Conservation (phyloP, 73 alveolate genomes). For the Paramecium biaurelia region DNA sequence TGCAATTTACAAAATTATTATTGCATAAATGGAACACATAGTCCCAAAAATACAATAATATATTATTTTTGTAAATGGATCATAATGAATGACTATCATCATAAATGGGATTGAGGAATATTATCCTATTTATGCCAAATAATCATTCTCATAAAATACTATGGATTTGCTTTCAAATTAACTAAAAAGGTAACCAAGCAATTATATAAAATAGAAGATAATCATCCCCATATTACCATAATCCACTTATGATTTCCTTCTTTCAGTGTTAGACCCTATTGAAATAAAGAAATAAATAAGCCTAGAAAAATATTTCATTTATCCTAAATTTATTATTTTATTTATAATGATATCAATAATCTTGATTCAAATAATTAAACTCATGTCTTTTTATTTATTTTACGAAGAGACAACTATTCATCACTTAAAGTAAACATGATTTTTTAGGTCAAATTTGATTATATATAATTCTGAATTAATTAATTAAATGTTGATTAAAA, state of each 20-base stretch:
- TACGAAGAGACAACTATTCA: too few relatives aligned
- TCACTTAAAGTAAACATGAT: background rate
- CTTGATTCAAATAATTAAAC: background rate
- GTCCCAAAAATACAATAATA: background rate
- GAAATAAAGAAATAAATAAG: background rate
- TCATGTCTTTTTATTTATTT: background rate
- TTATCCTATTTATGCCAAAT: slow-evolving; percentile 2
- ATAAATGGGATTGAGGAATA: background rate
- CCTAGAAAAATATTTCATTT: background rate
- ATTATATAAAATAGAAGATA: background rate
- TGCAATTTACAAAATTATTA: background rate
- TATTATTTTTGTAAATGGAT: background rate
- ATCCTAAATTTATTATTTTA: background rate
- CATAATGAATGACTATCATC: background rate
- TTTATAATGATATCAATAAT: background rate
- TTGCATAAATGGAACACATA: background rate
- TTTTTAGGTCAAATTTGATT: background rate
- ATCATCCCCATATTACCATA: background rate
- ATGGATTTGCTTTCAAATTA: background rate
- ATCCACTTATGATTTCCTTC: background rate
- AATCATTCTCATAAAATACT: background rate
- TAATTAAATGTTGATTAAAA: background rate
- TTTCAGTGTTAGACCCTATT: background rate
- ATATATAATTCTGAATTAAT: background rate
- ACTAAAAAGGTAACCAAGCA: background rate